Conservation (phyloP, 139 green algal genomes). For the Asterochloris erici region DNA sequence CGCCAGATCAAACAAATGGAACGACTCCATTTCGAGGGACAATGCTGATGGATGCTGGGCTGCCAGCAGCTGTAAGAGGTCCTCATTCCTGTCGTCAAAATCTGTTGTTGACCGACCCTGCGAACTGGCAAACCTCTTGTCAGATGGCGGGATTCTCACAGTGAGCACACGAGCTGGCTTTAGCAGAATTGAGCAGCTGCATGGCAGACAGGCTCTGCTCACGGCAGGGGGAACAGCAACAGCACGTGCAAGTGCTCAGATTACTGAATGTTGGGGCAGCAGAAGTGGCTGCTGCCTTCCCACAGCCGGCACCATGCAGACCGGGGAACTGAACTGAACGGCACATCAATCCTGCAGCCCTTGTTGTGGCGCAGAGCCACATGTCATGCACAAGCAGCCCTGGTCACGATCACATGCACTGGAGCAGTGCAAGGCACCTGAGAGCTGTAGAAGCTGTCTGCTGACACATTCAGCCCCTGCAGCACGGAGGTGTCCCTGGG, state of each 20-base stretch:
- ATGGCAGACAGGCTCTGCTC: too few relatives aligned
- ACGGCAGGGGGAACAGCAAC: too few relatives aligned
- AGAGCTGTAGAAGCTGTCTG: conserved; percentile 74
- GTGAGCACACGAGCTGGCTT: too few relatives aligned
- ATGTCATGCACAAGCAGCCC: conserved; percentile 24
- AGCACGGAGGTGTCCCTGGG: conserved; percentile 34
- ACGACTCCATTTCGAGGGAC: conserved; percentile 81
- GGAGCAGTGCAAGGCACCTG: conserved; percentile 53
- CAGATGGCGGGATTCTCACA: too few relatives aligned
- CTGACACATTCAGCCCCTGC: conserved; percentile 66
- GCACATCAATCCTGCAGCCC: too few relatives aligned
- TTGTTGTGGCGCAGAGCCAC: too few relatives aligned
- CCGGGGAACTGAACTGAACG: too few relatives aligned
- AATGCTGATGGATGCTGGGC: conserved; percentile 41
- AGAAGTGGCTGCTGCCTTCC: too few relatives aligned
- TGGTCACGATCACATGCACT: conserved; percentile 40
- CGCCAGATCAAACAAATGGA: conserved; percentile 72
- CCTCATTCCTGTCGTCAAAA: conserved; percentile 6
- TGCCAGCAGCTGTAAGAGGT: conserved; percentile 28
- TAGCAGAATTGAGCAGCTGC: too few relatives aligned
- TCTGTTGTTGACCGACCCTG: background rate
- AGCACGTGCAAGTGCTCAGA: too few relatives aligned
- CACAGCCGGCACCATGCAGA: too few relatives aligned
- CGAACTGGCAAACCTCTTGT: background rate
- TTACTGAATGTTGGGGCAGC: too few relatives aligned